phyloP scores from a whole-genome alignment of 2,329 filamentous ascomycete genomes.

The Fusarium paranaense region DNA sequence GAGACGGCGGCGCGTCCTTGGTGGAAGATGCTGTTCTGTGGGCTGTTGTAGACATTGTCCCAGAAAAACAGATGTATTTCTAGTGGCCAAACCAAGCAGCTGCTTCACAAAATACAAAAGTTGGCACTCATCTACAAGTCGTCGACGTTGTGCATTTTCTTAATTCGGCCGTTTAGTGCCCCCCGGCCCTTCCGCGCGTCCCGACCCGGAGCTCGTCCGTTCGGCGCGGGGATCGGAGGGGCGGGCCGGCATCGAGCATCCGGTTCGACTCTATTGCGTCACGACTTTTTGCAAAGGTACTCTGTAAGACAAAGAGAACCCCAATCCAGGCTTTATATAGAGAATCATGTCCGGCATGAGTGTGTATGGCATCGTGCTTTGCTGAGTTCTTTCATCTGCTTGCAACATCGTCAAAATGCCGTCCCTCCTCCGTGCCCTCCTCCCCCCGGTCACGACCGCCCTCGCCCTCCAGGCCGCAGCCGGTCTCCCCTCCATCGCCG shows the following conservation, averaged over 20 bases:
- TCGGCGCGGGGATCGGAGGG: constrained; percentile 14
- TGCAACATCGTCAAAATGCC: constrained; percentile 37
- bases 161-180: not conserved
- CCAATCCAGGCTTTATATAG: not conserved
- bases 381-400: not conserved
- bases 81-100: not conserved
- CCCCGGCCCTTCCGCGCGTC: constrained; percentile 3
- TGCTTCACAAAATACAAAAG: not conserved
- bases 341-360: too few relatives aligned
- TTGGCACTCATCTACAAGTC: not conserved
- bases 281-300: constrained; percentile 4
- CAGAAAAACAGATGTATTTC: not conserved
- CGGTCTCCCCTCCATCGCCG: constrained; percentile 70
- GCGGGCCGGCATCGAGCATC: constrained; percentile 1
- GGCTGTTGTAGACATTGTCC: constrained; percentile 28
- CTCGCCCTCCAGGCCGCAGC: constrained; percentile 72
- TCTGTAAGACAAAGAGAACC: not conserved
- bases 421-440: constrained; percentile 58
- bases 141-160: not conserved
- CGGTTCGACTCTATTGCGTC: constrained; percentile 3
- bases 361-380: not conserved
- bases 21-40: constrained; percentile 46
- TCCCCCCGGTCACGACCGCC: constrained; percentile 71
- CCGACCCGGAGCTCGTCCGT: constrained; percentile 21
- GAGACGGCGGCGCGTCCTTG: constrained; percentile 14